Evolutionary conservation across 1,284 basidiomycete genomes (phyloP).

Genomic region (Boletus sp.): DNA sequence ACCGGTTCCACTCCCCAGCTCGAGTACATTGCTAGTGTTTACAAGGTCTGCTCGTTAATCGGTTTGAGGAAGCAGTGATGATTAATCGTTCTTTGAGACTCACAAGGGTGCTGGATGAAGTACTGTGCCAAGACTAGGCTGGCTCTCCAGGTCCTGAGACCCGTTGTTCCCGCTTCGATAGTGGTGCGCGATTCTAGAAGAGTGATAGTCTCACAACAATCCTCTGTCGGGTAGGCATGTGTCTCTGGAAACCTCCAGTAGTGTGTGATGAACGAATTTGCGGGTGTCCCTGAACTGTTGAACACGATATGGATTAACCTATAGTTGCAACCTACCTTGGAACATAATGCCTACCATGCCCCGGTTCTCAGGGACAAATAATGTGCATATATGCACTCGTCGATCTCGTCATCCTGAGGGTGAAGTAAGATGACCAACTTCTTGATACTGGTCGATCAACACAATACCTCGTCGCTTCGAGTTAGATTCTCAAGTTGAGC

Average conservation of each 20-base stretch:
- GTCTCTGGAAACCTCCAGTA: constrained; percentile 43
- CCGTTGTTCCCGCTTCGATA: constrained; percentile 72
- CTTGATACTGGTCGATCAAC: background rate
- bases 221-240: background rate
- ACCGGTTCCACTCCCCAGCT: constrained; percentile 71
- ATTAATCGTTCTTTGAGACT: constrained; percentile 7
- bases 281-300: constrained; percentile 33
- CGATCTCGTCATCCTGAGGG: constrained; percentile 54
- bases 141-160: constrained; percentile 72
- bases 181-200: constrained; percentile 67
- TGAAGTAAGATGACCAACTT: constrained; percentile 4
- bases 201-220: constrained; percentile 44
- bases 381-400: constrained; percentile 57
- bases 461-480: constrained; percentile 41
- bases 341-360: constrained; percentile 12
- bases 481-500: constrained; percentile 45
- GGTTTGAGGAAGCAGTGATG: background rate
- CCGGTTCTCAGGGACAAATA: constrained; percentile 47
- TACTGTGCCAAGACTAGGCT: constrained; percentile 64
- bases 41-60: constrained; percentile 45
- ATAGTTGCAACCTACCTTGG: constrained; percentile 23
- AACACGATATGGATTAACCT: background rate
- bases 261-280: constrained; percentile 62
- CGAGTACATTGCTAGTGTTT: constrained; percentile 47
- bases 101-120: constrained; percentile 54